Conservation (phyloP, 441 rosid genomes). For the Raphanus hybrid region DNA sequence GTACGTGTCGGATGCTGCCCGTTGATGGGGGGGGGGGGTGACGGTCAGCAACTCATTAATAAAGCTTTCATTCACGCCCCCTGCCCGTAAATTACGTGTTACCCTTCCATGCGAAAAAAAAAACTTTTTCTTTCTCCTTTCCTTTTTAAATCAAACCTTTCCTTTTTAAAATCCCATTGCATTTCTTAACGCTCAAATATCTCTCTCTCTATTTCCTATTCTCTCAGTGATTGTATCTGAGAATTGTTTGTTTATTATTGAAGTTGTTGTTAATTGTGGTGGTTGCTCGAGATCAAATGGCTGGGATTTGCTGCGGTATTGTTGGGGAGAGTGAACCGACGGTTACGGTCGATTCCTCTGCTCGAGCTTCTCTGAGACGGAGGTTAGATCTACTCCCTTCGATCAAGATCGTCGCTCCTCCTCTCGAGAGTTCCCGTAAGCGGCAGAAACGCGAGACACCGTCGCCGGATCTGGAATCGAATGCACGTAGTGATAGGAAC, state of each 20-base stretch:
- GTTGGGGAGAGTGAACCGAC: slow-evolving; percentile 65
- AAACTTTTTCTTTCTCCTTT: background rate
- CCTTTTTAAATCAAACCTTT: slow-evolving; percentile 46
- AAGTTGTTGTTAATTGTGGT: background rate
- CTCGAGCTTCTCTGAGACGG: slow-evolving; percentile 58
- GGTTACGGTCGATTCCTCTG: slow-evolving; percentile 51
- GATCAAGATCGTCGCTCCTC: slow-evolving; percentile 49
- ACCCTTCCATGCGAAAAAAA: slow-evolving; percentile 52
- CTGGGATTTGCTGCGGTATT: slow-evolving; percentile 77
- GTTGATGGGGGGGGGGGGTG: slow-evolving; percentile 45
- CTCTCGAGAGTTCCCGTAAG: slow-evolving; percentile 51
- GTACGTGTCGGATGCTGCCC: slow-evolving; percentile 81
- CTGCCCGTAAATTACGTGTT: slow-evolving; percentile 65
- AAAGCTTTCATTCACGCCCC: slow-evolving; percentile 30
- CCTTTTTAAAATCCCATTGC: slow-evolving; percentile 32
- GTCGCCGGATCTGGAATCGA: slow-evolving; percentile 29
- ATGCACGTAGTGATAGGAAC: slow-evolving; percentile 38
- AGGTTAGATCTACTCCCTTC: slow-evolving; percentile 62
- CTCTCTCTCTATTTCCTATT: slow-evolving; percentile 2
- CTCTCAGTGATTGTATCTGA: slow-evolving; percentile 20
- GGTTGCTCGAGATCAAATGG: slow-evolving; percentile 48
- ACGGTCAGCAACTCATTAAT: slow-evolving; percentile 55
- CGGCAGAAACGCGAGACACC: slow-evolving; percentile 45
- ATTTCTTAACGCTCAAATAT: slow-evolving; percentile 19
- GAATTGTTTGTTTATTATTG: background rate